phyloP scores from a whole-genome alignment of 164 flowering plant species.

The Malania oleifera region DNA sequence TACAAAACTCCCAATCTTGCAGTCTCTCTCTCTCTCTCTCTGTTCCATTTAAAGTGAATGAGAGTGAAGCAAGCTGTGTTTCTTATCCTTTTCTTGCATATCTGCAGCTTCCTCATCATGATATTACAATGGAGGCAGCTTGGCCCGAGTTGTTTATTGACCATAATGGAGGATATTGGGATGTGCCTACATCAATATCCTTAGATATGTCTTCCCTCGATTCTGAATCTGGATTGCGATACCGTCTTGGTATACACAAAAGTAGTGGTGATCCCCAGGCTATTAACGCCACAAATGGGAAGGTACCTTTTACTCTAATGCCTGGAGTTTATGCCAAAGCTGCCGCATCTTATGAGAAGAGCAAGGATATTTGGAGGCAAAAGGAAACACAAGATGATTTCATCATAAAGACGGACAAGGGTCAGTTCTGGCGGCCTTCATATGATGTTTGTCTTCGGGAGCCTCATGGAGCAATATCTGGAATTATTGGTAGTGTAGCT shows the following conservation, averaged over 20 bases:
- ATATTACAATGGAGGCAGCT: conserved; percentile 77
- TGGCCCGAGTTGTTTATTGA: conserved; percentile 87
- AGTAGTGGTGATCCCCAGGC: conserved; percentile 54
- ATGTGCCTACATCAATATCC: conserved; percentile 73
- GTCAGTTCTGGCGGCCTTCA: conserved; percentile 28
- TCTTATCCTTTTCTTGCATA: conserved; percentile 8
- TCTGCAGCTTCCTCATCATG: conserved; percentile 74
- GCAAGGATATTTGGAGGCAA: conserved; percentile 72
- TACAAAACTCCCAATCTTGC: too few species aligned
- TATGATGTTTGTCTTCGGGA: conserved; percentile 71
- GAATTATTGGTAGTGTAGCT: conserved; percentile 58
- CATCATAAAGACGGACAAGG: conserved; percentile 31
- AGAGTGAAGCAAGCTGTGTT: not conserved
- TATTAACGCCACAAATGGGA: conserved; percentile 26
- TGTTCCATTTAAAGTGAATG: not conserved
- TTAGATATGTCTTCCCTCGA: conserved; percentile 59
- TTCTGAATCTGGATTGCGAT: conserved; percentile 62
- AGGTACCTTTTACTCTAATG: conserved; percentile 53
- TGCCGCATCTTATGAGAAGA: conserved; percentile 75
- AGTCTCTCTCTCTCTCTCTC: too few species aligned
- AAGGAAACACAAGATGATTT: conserved; percentile 40
- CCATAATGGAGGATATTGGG: conserved; percentile 75
- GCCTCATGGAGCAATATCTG: conserved; percentile 76
- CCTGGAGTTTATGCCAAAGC: conserved; percentile 85
- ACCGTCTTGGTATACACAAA: conserved; percentile 72